A percentile compares a stretch with the other conserved stretches of the same genome.
Conservation (phyloP, 2,329 filamentous ascomycete genomes). For the Alternaria viburni region DNA sequence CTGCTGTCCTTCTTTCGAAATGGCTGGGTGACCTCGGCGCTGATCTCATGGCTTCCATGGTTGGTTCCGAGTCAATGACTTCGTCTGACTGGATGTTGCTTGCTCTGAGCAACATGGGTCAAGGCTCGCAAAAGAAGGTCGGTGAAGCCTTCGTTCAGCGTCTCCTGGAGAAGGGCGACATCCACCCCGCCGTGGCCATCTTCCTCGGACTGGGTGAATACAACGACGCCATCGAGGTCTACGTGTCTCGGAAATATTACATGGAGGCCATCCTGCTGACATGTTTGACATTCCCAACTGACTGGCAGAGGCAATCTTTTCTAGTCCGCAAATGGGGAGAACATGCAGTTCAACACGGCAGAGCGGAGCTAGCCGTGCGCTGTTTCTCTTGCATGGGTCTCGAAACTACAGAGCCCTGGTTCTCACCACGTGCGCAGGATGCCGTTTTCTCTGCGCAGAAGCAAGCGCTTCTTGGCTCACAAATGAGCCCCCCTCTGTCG, state of each 20-base stretch:
- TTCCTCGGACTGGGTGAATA: constrained; percentile 90
- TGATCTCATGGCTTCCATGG: constrained; percentile 79
- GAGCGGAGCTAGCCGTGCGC: constrained; percentile 88
- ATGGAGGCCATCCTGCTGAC: constrained; percentile 93
- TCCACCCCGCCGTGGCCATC: constrained; percentile 91
- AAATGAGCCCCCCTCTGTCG: constrained; percentile 73
- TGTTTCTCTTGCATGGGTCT: constrained; percentile 91
- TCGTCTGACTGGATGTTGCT: constrained; percentile 97
- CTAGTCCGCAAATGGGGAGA: constrained; percentile 96
- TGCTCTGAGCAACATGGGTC: constrained; percentile 84
- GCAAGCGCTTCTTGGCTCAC: constrained; percentile 58
- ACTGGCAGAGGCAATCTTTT: constrained; percentile 90
- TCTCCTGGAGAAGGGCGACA: constrained; percentile 84
- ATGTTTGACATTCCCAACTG: constrained; percentile 78
- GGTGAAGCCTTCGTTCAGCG: constrained; percentile 90
- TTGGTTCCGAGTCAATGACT: constrained; percentile 82
- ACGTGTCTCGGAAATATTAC: constrained; percentile 86
- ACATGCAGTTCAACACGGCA: constrained; percentile 82
- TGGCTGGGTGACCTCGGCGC: constrained; percentile 89
- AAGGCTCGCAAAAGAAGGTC: constrained; percentile 81
- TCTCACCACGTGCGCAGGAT: constrained; percentile 77
- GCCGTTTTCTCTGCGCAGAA: constrained; percentile 63
- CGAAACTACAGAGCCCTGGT: constrained; percentile 86
- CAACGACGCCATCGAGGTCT: constrained; percentile 95
- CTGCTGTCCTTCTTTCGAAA: constrained; percentile 82